phyloP scores from a whole-genome alignment of 2,329 filamentous ascomycete genomes.

The Xylariales sp. region DNA sequence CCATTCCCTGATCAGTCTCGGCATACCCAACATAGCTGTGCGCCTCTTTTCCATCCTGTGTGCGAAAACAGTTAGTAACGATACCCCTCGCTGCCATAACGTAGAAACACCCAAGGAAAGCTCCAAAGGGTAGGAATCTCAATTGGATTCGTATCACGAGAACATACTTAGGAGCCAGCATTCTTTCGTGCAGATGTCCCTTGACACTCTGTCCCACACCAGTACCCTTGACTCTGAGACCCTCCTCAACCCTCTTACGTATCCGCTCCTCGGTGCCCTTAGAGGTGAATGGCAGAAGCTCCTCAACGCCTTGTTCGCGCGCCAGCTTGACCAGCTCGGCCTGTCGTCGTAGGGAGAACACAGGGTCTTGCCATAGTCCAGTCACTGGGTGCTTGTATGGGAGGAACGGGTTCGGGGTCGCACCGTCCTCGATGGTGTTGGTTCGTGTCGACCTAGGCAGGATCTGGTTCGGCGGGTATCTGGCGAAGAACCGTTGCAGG shows the following conservation, averaged over 20 bases:
- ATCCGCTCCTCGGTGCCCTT: slow-evolving; percentile 73
- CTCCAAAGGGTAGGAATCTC: too few species aligned
- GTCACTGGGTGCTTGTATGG: slow-evolving; percentile 74
- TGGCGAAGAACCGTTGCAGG: slow-evolving; percentile 81
- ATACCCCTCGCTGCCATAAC: too few species aligned
- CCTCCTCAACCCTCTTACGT: slow-evolving; percentile 69
- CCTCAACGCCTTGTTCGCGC: slow-evolving; percentile 70
- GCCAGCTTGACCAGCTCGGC: slow-evolving; percentile 89
- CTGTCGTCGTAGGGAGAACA: slow-evolving; percentile 80
- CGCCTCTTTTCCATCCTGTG: slow-evolving; percentile 80
- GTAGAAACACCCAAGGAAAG: too few species aligned
- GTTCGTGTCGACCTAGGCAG: slow-evolving; percentile 34
- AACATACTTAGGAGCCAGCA: slow-evolving; percentile 68
- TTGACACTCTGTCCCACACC: slow-evolving; percentile 91
- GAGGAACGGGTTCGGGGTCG: slow-evolving; percentile 68
- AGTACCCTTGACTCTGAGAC: slow-evolving; percentile 84
- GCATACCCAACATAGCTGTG: slow-evolving; percentile 94
- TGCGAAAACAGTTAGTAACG: too few species aligned
- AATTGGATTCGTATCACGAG: too few species aligned
- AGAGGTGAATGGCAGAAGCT: slow-evolving; percentile 69
- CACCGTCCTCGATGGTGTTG: slow-evolving; percentile 27
- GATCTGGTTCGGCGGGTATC: slow-evolving; percentile 72
- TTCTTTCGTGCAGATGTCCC: slow-evolving; percentile 90
- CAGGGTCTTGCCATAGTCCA: slow-evolving; percentile 77
- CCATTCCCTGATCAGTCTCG: slow-evolving; percentile 85